A percentile compares a stretch with the other conserved stretches of the same genome.
phyloP scores from a whole-genome alignment of 352 stramenopile genomes.

The Phytophthora palmivora region DNA sequence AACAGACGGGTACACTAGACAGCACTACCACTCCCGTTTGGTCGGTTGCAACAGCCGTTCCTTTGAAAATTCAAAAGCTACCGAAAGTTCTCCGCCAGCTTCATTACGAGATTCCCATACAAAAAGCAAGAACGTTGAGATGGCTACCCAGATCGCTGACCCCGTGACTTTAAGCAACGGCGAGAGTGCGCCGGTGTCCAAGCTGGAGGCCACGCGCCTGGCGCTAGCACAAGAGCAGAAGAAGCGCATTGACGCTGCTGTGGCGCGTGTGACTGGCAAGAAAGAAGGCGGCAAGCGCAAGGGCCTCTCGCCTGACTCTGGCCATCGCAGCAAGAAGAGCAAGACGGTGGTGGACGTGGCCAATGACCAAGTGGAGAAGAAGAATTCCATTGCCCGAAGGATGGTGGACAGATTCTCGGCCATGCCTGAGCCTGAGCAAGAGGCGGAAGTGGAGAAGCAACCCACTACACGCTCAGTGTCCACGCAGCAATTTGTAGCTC shows the following conservation, averaged over 20 bases:
- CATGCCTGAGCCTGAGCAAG: conserved; percentile 47
- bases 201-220: conserved; percentile 73
- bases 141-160: conserved; percentile 70
- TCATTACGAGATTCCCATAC: conserved; percentile 29
- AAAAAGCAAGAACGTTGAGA: conserved; percentile 32
- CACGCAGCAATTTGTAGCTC: conserved; percentile 39
- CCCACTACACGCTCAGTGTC: conserved; percentile 34
- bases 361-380: conserved; percentile 35
- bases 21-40: neutral
- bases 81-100: conserved; percentile 19
- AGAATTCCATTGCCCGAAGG: conserved; percentile 50
- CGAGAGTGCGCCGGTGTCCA: conserved; percentile 66
- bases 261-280: conserved; percentile 63
- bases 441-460: conserved; percentile 26
- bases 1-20: neutral
- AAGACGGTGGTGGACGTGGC: conserved; percentile 52
- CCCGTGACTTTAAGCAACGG: conserved; percentile 45
- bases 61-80: conserved; percentile 45
- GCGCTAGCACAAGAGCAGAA: conserved; percentile 70
- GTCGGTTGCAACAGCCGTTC: conserved; percentile 3
- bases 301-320: conserved; percentile 48
- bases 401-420: conserved; percentile 49
- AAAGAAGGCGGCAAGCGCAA: conserved; percentile 73
- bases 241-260: conserved; percentile 67
- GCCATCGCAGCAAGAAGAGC: conserved; percentile 50